Base-by-base conservation (phyloP, 164 flowering plant genomes). In the Vitis cinerea region DNA sequence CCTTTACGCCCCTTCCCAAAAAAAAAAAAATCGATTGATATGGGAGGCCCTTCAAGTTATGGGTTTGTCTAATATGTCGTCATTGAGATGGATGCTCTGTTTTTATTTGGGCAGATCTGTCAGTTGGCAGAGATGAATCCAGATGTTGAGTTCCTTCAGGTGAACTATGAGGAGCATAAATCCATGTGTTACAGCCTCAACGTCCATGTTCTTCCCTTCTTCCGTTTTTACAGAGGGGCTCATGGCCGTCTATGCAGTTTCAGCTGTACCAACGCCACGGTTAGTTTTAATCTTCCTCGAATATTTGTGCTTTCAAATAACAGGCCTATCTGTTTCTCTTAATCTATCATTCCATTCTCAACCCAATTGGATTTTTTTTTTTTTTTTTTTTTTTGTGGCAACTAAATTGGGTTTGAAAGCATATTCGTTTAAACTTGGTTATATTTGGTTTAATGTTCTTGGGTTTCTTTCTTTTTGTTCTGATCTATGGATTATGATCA, bases 221-320 rank as follows among this genome's bases (percentile, higher is more conserved):
- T 90, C 73, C 83, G 96, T 14, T 93, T 93, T 61, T 93, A 93
- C 73, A 77, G 94, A 82, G 98, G 98, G 9, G 87, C 94, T 61
- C 86, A 86, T 37, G 96, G 98, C 23, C 96, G 94, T 44, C 70
- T 93, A 0, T 93, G 98, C 74, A 90, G 96, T 83, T 93, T 93
- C 65, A 93, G 98, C 75, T 93, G 98, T 71, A 93, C 94, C 48
- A 90, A 88, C 67, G 93, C 98, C 71, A 93, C 98, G 75, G 98
- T 92, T 64, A 75, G 90, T 85, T 17, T 69, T 50, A 52, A 10
- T 59, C 3, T 31, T 14, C 23, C 17, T 15, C 37, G 59, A 13
- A 15, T 53, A 8, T 30, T 30, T 19, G 3, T 13, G 37, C 6
- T 17, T 19, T 15, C 3, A 50, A 8, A 23, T 23, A 23, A 23